A percentile compares a stretch with the other conserved stretches of the same genome.
phyloP scores from a whole-genome alignment of 768 basidiomycete species.

The Tricholoma sp. region DNA sequence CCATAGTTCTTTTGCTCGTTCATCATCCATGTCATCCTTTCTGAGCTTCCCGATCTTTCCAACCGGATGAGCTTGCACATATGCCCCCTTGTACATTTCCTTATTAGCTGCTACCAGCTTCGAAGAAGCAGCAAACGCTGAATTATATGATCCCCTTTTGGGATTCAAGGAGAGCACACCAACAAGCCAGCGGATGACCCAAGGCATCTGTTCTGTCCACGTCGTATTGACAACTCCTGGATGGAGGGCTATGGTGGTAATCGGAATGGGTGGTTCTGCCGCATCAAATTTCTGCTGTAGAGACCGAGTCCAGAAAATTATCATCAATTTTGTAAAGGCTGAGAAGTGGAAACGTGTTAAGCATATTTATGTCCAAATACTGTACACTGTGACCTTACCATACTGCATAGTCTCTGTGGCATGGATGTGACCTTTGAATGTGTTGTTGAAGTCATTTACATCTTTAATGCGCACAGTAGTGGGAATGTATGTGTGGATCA shows the following conservation, averaged over 20 bases:
- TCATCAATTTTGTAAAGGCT: constrained; percentile 53
- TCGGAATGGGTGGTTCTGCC: constrained; percentile 23
- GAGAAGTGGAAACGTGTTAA: neutral
- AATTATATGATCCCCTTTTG: constrained; percentile 20
- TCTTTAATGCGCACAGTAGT: constrained; percentile 21
- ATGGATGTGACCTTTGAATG: constrained; percentile 19
- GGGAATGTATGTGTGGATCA: constrained; percentile 16
- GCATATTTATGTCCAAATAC: too few species aligned
- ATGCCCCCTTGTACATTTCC: constrained; percentile 18
- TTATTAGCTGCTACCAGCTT: constrained; percentile 17
- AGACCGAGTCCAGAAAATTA: constrained; percentile 42
- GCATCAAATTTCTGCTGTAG: constrained; percentile 43
- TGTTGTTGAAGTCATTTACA: constrained; percentile 30
- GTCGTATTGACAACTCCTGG: constrained; percentile 27
- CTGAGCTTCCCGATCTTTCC: constrained; percentile 7
- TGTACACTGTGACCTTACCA: constrained; percentile 16
- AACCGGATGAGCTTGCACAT: constrained; percentile 15
- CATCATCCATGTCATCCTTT: constrained; percentile 2
- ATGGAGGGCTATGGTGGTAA: constrained; percentile 33
- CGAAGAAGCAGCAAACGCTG: constrained; percentile 24
- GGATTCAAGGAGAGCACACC: constrained; percentile 14
- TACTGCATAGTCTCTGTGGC: constrained; percentile 23
- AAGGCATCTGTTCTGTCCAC: constrained; percentile 17
- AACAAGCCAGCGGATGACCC: constrained; percentile 13
- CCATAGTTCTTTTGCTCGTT: constrained; percentile 6